Conservation (phyloP, 2,329 filamentous ascomycete genomes). For the Penicillium hordei region DNA sequence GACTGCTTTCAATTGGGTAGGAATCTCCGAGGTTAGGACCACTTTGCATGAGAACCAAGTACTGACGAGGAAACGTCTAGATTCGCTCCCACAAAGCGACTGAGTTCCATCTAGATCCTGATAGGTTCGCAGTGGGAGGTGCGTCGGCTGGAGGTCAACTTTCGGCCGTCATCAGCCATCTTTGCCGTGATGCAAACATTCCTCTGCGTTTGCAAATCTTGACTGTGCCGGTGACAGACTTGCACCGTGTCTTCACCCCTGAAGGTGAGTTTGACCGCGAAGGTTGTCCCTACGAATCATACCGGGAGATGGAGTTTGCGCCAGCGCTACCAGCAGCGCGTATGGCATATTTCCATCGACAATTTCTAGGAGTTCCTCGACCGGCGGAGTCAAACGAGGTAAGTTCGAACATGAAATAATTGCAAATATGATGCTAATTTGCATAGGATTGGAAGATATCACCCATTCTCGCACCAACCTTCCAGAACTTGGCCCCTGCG, state of each 20-base stretch:
- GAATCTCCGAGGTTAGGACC: not conserved
- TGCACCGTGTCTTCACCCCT: slow-evolving; percentile 38
- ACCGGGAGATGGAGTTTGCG: slow-evolving; percentile 41
- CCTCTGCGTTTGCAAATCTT: slow-evolving; percentile 41
- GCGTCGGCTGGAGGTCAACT: slow-evolving; percentile 44
- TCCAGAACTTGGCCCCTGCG: slow-evolving; percentile 40
- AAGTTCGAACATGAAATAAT: slow-evolving; percentile 11
- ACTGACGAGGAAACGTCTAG: slow-evolving; percentile 18
- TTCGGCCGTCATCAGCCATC: slow-evolving; percentile 39
- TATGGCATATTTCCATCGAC: slow-evolving; percentile 43
- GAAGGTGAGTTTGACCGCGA: slow-evolving; percentile 37
- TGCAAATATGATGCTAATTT: slow-evolving; percentile 10
- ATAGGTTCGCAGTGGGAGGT: slow-evolving; percentile 41
- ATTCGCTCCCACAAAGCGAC: slow-evolving; percentile 33
- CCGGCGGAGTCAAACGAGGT: slow-evolving; percentile 38
- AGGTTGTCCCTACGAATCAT: slow-evolving; percentile 41
- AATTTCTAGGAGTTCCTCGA: slow-evolving; percentile 41
- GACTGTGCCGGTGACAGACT: slow-evolving; percentile 39
- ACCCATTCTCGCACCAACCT: slow-evolving; percentile 40
- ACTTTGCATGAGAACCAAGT: not conserved
- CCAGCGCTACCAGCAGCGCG: slow-evolving; percentile 36
- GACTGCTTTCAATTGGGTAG: slow-evolving; percentile 42
- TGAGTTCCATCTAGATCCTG: slow-evolving; percentile 38
- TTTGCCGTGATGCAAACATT: slow-evolving; percentile 39
- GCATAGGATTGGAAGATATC: slow-evolving; percentile 45